Conservation (phyloP, 352 stramenopile genomes). For the Globisporangium sylvaticum region DNA sequence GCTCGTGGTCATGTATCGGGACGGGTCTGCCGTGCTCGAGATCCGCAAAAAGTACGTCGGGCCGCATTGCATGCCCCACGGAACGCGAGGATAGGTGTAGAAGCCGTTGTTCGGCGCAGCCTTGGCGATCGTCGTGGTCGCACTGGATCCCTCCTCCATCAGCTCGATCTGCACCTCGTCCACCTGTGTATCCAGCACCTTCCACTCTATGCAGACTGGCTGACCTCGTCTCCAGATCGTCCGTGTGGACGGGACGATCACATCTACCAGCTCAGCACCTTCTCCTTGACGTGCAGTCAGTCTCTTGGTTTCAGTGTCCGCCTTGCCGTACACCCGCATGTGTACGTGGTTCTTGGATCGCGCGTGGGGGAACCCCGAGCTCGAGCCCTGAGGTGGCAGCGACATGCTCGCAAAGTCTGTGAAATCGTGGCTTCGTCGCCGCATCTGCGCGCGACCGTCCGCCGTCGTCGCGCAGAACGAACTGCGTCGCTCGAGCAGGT, state of each 20-base stretch:
- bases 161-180: slow-evolving; percentile 62
- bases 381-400: slow-evolving; percentile 15
- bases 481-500: slow-evolving; percentile 32
- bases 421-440: slow-evolving; percentile 45
- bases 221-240: slow-evolving; percentile 76
- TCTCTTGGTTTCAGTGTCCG: slow-evolving; percentile 16
- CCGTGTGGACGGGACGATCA: slow-evolving; percentile 32
- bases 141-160: slow-evolving; percentile 53
- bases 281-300: slow-evolving; percentile 31
- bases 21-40: slow-evolving; percentile 31
- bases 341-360: slow-evolving; percentile 36
- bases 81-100: slow-evolving; percentile 71
- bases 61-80: slow-evolving; percentile 80
- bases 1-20: slow-evolving; percentile 54
- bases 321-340: slow-evolving; percentile 58
- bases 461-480: slow-evolving; percentile 44
- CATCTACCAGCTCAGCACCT: slow-evolving; percentile 34
- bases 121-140: slow-evolving; percentile 59
- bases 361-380: slow-evolving; percentile 12
- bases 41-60: slow-evolving; percentile 78
- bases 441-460: slow-evolving; percentile 35
- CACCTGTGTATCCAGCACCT: slow-evolving; percentile 48
- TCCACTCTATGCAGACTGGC: slow-evolving; percentile 71
- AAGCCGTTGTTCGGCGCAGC: slow-evolving; percentile 62
- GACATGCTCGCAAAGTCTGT: slow-evolving; percentile 28